Evolutionary conservation across 257 asterid species (phyloP), one percentile per base, ranked within the genome.

Genomic region (Cruciata laevipes): DNA sequence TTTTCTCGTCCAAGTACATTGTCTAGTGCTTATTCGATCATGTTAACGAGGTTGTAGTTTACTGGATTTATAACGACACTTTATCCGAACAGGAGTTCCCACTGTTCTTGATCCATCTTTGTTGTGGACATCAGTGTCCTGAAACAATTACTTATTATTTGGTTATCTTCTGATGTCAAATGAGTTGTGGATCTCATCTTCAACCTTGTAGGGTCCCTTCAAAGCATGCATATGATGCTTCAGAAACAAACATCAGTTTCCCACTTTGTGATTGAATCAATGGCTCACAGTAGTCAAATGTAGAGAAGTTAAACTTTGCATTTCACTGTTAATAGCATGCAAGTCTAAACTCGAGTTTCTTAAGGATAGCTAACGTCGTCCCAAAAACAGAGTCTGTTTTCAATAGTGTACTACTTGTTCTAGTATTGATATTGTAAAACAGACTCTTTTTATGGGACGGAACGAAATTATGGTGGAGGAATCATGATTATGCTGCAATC

Each of bases 201-300:
- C 20, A 44, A 71, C 57, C 38, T 23, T 62, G 33, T 35, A 33
- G 51, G 53, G 47, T 59, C 57, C 30, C 65, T 69, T 47, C 44
- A 24, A 63, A 63, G 25, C 62, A n/a, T 38, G 60, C 30, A 61
- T 62, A 61, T 62, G 27, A 57, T 68, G 66, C 73, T 68, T 53
- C 53, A 44, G 47, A 20, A 55, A 31, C 67, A 44, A 33, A 58
- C 77, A 57, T 68, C 67, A 65, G 21, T 51, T 62, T 69, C 53
- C 75, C 67, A 76, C 74, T 70, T n/a, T 66, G 40, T 20, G 10
- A 33, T 42, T 20, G 23, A 44, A 32, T 58, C 14, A 24, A 71
- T 68, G 71, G 64, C 64, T 30, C 24, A 44, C 44, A 44, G 58
- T 76, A 75, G 77, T 72, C 80, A 70, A 72, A 76, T 47, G 60